Conservation (phyloP, 768 basidiomycete species). For the Kwoniella dejecticola region DNA sequence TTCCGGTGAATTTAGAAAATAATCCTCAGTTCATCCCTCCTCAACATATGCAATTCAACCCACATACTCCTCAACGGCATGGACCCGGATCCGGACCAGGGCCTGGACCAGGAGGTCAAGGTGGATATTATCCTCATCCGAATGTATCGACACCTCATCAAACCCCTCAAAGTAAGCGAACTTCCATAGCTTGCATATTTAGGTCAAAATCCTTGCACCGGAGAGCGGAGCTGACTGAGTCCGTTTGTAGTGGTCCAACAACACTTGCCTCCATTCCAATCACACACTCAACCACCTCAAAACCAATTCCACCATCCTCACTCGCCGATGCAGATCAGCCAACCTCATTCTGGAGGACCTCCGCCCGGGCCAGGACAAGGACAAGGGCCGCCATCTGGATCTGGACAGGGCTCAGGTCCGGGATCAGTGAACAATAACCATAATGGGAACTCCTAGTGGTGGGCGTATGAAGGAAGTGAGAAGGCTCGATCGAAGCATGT, state of each 20-base stretch:
- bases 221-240: no score
- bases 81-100: conserved; percentile 25
- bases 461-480: no score
- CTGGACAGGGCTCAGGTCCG: not conserved
- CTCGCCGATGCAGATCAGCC: conserved; percentile 13
- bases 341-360: no score
- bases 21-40: conserved; percentile 42
- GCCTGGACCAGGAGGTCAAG: conserved; percentile 19
- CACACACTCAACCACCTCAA: conserved; percentile 10
- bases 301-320: conserved; percentile 8
- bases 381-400: not conserved
- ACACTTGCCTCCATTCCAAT: conserved; percentile 28
- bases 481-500: no score
- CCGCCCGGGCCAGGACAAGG: not conserved
- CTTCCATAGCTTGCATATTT: no score
- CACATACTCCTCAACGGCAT: conserved; percentile 32
- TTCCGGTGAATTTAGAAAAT: no score
- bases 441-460: no score
- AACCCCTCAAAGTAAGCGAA: conserved; percentile 44
- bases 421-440: not conserved
- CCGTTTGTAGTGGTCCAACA: conserved; percentile 24
- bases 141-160: conserved; percentile 39
- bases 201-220: no score
- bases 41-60: conserved; percentile 43
- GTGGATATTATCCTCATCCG: conserved; percentile 21